Percentiles rank a stretch among this genome's conserved stretches.
Conservation (phyloP, 2,329 filamentous ascomycete genomes). For the Penicillium sp. region DNA sequence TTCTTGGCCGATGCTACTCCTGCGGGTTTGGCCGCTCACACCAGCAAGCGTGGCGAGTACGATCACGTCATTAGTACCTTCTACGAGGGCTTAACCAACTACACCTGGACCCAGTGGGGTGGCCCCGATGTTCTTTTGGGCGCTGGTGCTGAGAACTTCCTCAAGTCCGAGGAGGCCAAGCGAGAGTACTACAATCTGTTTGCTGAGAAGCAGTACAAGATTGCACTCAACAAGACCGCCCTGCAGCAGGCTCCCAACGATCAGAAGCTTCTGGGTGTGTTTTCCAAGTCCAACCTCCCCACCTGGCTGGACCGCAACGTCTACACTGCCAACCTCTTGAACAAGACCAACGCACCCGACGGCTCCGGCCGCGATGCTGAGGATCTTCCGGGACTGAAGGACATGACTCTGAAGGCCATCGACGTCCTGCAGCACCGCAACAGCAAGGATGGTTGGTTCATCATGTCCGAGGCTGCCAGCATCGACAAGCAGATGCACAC, state of each 20-base stretch:
- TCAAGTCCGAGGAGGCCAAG: slow-evolving; percentile 51
- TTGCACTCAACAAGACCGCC: slow-evolving; percentile 69
- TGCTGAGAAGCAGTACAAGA: slow-evolving; percentile 62
- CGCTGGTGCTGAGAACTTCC: slow-evolving; percentile 76
- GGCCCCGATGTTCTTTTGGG: slow-evolving; percentile 79
- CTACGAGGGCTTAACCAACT: slow-evolving; percentile 69
- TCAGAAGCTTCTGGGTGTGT: slow-evolving; percentile 68
- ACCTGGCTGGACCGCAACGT: slow-evolving; percentile 85
- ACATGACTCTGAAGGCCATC: slow-evolving; percentile 83
- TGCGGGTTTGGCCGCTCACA: slow-evolving; percentile 67
- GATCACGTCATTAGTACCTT: slow-evolving; percentile 69
- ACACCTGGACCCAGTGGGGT: slow-evolving; percentile 68
- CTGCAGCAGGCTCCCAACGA: slow-evolving; percentile 53
- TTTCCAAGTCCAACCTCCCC: slow-evolving; percentile 66
- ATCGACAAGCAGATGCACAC: slow-evolving; percentile 89
- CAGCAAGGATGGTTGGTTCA: slow-evolving; percentile 69
- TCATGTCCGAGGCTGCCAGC: slow-evolving; percentile 80
- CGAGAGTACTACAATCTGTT: slow-evolving; percentile 65
- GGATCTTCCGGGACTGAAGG: slow-evolving; percentile 76
- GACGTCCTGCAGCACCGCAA: slow-evolving; percentile 65
- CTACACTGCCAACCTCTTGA: slow-evolving; percentile 63
- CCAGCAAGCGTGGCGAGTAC: slow-evolving; percentile 62
- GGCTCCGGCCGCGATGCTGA: slow-evolving; percentile 59
- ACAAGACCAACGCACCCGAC: slow-evolving; percentile 61
- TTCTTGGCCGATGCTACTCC: slow-evolving; percentile 71